Evolutionary conservation across 2,329 filamentous ascomycete species (phyloP), one percentile per base, ranked within the genome.

Genomic region (Fusarium dlaminii): DNA sequence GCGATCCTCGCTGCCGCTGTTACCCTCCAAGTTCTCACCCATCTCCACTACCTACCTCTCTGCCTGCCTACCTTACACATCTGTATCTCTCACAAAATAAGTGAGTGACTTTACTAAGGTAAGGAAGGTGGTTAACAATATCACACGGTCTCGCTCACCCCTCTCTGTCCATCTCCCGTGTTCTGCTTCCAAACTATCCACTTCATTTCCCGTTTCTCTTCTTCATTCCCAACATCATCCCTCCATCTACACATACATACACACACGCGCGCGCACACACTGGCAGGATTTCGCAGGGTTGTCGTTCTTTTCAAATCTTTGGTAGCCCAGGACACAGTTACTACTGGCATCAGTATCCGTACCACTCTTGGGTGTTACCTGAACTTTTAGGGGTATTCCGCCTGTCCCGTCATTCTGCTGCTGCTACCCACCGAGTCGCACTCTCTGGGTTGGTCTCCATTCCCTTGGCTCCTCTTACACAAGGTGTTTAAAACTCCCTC

Each of bases 1-100:
- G 45, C 63, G 40, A 65, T 63, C 62, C 51, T 65, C 49, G 52
- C 63, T 63, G 62, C 52, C 65, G 61, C 59, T 69, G 56, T 66
- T 54, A 74, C 71, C 66, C 70, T 73, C 71, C 63, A 61, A 70
- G 61, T 70, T 70, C 70, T 74, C 46, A 70, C 40, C 32, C 32
- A 52, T 52, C 49, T 52, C 49, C 32, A 52, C 49, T 36, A 36
- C 32, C 30, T 52, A 24, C 30, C 14, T 30, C n/a, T 9, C 18
- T 39, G 18, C 36, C 10, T 39, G 17, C 45, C 45, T 29, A 46
- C 45, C 45, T 30, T 48, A 34, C 55, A 58, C 70, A 70, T 70
- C 51, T 58, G 36, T 36, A 56, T 63, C 63, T 62, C 56, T 30
- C 34, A 27, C 22, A 40, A 63, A 46, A 59, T 57, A 51, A 45